Evolutionary conservation across 2,329 filamentous ascomycete species (phyloP).

Genomic region (Ophiostoma novo-ulmi): DNA sequence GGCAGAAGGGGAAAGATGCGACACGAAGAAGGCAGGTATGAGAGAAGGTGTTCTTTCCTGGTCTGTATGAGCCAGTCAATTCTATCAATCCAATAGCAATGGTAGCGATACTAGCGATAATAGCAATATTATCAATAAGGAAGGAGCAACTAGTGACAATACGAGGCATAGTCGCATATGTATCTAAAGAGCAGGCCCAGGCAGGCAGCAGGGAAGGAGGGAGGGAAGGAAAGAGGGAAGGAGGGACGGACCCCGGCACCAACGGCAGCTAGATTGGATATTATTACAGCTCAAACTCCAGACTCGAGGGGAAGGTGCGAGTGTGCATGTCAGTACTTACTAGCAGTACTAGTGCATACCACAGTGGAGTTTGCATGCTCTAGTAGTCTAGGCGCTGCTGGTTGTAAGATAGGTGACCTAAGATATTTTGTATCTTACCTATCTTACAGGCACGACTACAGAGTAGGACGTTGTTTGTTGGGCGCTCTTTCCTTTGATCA

Average conservation of each 20-base stretch:
- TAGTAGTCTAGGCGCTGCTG: background rate
- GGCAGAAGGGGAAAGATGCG: constrained; percentile 14
- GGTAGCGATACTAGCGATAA: background rate
- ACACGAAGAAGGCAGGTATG: constrained; percentile 19
- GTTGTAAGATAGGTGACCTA: background rate
- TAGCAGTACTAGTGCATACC: background rate
- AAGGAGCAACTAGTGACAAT: background rate
- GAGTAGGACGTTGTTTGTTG: background rate
- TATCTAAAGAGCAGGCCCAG: background rate
- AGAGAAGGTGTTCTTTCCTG: background rate
- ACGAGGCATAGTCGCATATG: background rate
- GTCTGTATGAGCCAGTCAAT: background rate
- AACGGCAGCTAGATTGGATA: background rate
- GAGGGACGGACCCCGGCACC: background rate
- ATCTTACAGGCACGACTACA: background rate
- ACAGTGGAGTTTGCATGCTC: background rate
- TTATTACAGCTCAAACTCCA: background rate
- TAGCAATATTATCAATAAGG: background rate
- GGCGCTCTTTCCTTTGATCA: background rate
- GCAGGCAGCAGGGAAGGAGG: background rate
- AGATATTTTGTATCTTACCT: too few relatives aligned
- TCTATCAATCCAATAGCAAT: background rate
- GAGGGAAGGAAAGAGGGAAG: background rate
- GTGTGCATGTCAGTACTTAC: background rate
- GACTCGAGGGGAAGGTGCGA: background rate